These are phyloP conservation scores for Euphorbia lathyris DNA, from an alignment of 345 rosid species.

Conservation along the genomic window DNA sequence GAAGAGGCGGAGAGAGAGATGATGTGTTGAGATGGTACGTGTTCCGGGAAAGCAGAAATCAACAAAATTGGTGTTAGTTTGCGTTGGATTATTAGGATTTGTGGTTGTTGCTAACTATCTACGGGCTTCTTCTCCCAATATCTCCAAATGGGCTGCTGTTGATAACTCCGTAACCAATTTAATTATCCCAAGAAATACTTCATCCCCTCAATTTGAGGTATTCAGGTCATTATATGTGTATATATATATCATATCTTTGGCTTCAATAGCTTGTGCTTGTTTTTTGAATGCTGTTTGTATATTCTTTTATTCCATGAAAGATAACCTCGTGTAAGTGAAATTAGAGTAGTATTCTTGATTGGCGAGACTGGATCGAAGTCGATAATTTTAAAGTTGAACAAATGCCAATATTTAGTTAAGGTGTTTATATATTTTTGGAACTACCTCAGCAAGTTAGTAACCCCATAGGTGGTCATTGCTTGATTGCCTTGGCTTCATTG, in stretches of 20 bases:
- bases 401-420: background rate
- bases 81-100: slow-evolving; percentile 44
- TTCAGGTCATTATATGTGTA: background rate
- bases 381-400: background rate
- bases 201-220: slow-evolving; percentile 5
- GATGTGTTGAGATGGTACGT: slow-evolving; percentile 39
- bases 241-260: background rate
- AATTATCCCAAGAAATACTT: slow-evolving; percentile 11
- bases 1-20: background rate
- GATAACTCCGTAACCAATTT: background rate
- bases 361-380: background rate
- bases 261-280: background rate
- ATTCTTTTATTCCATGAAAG: background rate
- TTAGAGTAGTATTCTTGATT: background rate
- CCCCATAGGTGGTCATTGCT: background rate
- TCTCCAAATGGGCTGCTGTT: slow-evolving; percentile 24
- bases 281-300: background rate
- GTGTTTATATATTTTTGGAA: background rate
- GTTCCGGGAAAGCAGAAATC: slow-evolving; percentile 45
- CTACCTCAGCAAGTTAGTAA: background rate
- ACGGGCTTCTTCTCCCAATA: slow-evolving; percentile 66
- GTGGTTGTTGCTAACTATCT: slow-evolving; percentile 67
- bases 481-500: background rate
- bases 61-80: slow-evolving; percentile 39
- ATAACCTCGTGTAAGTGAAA: too few species aligned